Conservation (phyloP, 1,284 basidiomycete genomes). For the Mycosarcoma mackinlayi region DNA sequence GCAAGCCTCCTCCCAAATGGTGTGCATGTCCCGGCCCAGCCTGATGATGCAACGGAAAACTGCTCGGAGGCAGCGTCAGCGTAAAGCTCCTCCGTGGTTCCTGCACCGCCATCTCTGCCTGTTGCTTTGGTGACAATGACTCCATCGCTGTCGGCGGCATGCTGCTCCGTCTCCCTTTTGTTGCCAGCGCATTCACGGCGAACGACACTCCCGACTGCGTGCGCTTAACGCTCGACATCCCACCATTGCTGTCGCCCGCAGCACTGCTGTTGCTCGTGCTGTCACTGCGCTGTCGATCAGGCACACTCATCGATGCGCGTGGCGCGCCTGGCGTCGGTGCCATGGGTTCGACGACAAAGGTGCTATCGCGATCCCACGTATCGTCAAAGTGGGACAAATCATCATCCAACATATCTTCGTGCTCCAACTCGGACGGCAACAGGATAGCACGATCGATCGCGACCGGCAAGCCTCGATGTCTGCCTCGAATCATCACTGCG, state of each 20-base stretch:
- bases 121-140: conserved; percentile 18
- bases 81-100: conserved; percentile 35
- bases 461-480: conserved; percentile 80
- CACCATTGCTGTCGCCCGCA: conserved; percentile 1
- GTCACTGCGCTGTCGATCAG: conserved; percentile 14
- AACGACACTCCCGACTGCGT: conserved; percentile 38
- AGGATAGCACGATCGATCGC: conserved; percentile 83
- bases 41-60: conserved; percentile 22
- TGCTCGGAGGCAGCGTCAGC: conserved; percentile 31
- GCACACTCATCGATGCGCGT: conserved; percentile 9
- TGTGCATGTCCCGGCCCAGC: too few relatives aligned
- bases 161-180: conserved; percentile 19
- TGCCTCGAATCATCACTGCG: conserved; percentile 88
- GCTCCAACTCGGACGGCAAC: conserved; percentile 65
- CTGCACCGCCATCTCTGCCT: conserved; percentile 7
- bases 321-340: conserved; percentile 8
- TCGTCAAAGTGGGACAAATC: conserved; percentile 39
- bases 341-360: conserved; percentile 17
- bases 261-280: conserved; percentile 19
- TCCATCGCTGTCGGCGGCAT: conserved; percentile 18
- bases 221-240: conserved; percentile 16
- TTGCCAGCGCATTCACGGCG: conserved; percentile 14
- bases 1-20: background rate
- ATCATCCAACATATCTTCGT: conserved; percentile 54
- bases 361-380: conserved; percentile 35